phyloP scores from a whole-genome alignment of 441 rosid species.

The Erodium moschatum region DNA sequence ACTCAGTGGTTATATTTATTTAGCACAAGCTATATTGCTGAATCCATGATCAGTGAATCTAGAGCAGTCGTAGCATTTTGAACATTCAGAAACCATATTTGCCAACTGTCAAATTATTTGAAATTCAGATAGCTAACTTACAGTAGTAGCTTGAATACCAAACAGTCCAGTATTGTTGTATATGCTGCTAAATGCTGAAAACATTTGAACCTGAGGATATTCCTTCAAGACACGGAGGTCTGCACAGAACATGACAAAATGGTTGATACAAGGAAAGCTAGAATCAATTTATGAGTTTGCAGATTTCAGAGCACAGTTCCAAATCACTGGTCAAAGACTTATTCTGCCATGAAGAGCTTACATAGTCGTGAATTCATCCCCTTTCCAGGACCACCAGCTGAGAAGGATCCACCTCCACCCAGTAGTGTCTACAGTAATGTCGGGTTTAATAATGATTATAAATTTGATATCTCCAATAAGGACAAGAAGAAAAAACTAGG shows the following conservation, averaged over 20 bases:
- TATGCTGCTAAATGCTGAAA: neutral
- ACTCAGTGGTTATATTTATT: neutral
- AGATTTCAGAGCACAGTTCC: neutral
- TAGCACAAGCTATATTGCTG: neutral
- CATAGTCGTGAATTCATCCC: neutral
- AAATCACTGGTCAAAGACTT: neutral
- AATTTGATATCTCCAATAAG: neutral
- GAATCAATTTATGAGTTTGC: neutral
- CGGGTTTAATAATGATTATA: neutral
- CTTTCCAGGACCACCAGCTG: constrained; percentile 1
- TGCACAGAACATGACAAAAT: neutral
- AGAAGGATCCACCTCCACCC: neutral
- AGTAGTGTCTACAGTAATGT: neutral
- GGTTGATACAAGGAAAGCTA: neutral
- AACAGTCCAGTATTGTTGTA: constrained; percentile 1
- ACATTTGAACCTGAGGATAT: neutral
- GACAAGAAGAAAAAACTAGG: neutral
- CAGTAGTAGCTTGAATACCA: neutral
- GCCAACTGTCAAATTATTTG: too few species aligned
- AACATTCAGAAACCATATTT: too few species aligned
- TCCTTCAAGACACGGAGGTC: neutral
- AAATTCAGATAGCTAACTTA: neutral
- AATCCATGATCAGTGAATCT: neutral
- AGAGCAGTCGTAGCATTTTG: neutral
- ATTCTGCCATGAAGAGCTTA: neutral